phyloP scores from a whole-genome alignment of 202 grass and related monocot species.

The Musa balbisiana region DNA sequence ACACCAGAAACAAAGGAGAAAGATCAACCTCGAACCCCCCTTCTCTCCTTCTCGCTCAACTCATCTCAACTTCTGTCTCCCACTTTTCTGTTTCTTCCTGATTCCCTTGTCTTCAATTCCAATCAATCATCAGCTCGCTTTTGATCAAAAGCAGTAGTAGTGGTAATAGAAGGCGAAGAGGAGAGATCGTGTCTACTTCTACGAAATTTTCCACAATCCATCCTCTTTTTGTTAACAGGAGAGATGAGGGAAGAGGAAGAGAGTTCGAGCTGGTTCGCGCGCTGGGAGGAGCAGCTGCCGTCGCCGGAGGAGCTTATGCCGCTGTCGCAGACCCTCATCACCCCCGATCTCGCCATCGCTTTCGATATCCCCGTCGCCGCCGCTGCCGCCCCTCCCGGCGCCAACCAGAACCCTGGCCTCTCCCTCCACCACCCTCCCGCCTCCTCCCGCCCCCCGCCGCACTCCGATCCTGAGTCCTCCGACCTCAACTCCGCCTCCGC shows the following conservation, averaged over 20 bases:
- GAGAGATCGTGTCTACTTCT: too few relatives aligned
- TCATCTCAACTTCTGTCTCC: too few relatives aligned
- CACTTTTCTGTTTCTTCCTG: too few relatives aligned
- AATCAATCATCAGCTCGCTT: too few relatives aligned
- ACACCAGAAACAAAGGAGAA: neutral
- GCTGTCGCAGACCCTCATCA: slow-evolving; percentile 85
- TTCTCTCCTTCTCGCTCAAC: neutral
- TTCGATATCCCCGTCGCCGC: slow-evolving; percentile 39
- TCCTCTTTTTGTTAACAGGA: too few relatives aligned
- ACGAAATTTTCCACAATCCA: too few relatives aligned
- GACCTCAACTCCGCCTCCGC: neutral
- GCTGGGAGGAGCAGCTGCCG: slow-evolving; percentile 85
- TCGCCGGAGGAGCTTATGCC: slow-evolving; percentile 86
- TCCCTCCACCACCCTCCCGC: neutral
- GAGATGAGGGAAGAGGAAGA: slow-evolving; percentile 92
- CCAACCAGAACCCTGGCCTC: slow-evolving; percentile 23
- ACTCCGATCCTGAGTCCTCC: neutral
- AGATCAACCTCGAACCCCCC: slow-evolving; percentile 2
- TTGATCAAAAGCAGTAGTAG: too few relatives aligned
- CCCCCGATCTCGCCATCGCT: slow-evolving; percentile 78
- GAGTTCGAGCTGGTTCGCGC: slow-evolving; percentile 64
- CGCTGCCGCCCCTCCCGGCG: too few relatives aligned
- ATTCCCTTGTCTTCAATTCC: too few relatives aligned
- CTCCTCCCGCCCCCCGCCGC: neutral
- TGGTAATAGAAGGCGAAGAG: neutral